phyloP scores from a whole-genome alignment of 192 early-diverging fungal genomes.

The Rhizophagus clarus region DNA sequence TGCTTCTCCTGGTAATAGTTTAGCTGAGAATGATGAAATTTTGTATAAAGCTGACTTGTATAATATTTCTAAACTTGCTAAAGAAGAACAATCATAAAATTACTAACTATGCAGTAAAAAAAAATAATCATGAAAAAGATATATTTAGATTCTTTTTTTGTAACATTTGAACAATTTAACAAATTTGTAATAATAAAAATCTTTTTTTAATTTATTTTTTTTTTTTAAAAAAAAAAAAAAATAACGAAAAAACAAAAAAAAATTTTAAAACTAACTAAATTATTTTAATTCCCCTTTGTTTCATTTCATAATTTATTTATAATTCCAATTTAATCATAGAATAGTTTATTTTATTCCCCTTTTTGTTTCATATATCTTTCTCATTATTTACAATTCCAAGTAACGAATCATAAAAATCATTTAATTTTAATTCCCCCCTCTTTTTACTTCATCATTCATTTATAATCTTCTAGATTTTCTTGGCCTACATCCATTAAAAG shows the following conservation, averaged over 20 bases:
- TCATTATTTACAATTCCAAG: not conserved
- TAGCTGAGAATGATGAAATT: conserved; percentile 23
- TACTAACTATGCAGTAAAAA: not conserved
- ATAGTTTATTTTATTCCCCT: too few species aligned
- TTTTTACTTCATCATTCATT: not conserved
- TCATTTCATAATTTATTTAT: too few species aligned
- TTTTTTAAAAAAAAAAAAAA: too few species aligned
- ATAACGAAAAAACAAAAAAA: too few species aligned
- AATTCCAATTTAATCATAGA: too few species aligned
- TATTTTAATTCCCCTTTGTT: too few species aligned
- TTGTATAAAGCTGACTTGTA: conserved; percentile 15
- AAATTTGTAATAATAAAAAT: too few species aligned
- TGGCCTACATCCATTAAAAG: conserved; percentile 90
- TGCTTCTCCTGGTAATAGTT: not conserved
- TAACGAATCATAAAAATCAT: too few species aligned
- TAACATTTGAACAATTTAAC: too few species aligned
- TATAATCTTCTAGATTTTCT: conserved; percentile 87
- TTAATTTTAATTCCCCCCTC: not conserved
- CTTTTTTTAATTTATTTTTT: too few species aligned
- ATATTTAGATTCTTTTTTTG: too few species aligned
- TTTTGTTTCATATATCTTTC: not conserved
- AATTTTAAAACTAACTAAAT: too few species aligned
- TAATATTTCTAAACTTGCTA: not conserved
- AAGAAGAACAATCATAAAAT: not conserved
- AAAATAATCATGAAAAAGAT: not conserved